Base-by-base conservation (phyloP, 495 filamentous ascomycete species). In the Neurospora pannonica region DNA sequence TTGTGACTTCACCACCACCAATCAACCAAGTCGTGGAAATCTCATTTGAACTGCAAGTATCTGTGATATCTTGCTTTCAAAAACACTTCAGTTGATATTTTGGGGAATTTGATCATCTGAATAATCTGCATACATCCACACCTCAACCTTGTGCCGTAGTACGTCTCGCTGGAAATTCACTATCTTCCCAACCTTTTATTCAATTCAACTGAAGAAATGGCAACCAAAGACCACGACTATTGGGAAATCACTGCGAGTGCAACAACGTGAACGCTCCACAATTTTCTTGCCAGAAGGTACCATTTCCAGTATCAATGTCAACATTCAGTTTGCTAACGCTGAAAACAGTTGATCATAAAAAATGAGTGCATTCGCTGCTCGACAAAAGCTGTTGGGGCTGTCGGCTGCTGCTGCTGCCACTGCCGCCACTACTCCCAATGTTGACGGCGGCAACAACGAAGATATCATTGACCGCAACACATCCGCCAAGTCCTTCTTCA, bases 321-420 rank as follows among this genome's bases (percentile, higher is more conserved):
- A 67, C 2, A 7, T 9, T 0, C 15, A 34, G 0, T 8, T 67
- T 36, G 3, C 54, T 67, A 34, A 60, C 2, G 10, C 4, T 4
- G 6, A 36, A 74, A 75, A 71, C 36, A 40, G 74, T 42, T 42
- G 48, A 39, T 71, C 70, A 54, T 2, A 31, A 87, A 85, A 77
- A 11, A 78, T 88, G 77, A 88, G 87, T 75, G 87, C 86, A 19
- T 85, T 87, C 77, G 85, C 87, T 19, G 84, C 86, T 19, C 82
- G 87, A 10, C 83, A 84, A 76, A 84, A 78, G 42, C 79, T 86
- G 5, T 77, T 82, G 54, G 76, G 72, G 8, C 21, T 19, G 36
- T 60, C 70, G 24, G 37, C 77, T 74, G 70, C 62, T 54, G 46
- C 19, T 7, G 28, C 38, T 46, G 43, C 75, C 13, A 21, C 71